Conservation (phyloP, 2,329 filamentous ascomycete species). For the Boeremia exigua region DNA sequence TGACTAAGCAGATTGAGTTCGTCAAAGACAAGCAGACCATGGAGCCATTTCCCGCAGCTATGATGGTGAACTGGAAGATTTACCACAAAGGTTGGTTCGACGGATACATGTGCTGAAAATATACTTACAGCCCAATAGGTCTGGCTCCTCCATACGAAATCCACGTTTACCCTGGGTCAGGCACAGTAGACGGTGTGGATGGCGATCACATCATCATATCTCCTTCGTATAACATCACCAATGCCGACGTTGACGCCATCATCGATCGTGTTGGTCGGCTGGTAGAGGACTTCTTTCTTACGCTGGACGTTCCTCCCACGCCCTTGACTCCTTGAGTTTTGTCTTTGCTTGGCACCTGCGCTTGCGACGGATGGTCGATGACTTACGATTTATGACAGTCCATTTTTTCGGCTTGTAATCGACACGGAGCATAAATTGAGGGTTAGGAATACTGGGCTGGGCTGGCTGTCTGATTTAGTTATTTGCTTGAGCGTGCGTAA, state of each 20-base stretch:
- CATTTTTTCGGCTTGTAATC: background rate
- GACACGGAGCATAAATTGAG: background rate
- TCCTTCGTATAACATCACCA: conserved; percentile 70
- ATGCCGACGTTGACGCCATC: conserved; percentile 62
- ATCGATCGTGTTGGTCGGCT: conserved; percentile 60
- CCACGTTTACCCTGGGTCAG: conserved; percentile 68
- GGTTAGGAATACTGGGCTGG: background rate
- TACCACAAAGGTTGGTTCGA: conserved; percentile 56
- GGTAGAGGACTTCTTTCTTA: conserved; percentile 56
- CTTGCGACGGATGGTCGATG: background rate
- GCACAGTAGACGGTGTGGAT: conserved; percentile 62
- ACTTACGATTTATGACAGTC: background rate
- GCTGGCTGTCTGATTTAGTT: conserved; percentile 14
- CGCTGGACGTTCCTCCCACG: background rate
- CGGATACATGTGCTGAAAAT: too few species aligned
- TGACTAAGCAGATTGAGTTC: conserved; percentile 60
- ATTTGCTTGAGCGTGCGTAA: background rate
- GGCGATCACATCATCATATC: conserved; percentile 75
- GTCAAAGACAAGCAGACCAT: conserved; percentile 62
- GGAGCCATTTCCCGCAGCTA: conserved; percentile 57
- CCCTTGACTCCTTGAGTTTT: background rate
- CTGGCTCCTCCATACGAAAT: conserved; percentile 57
- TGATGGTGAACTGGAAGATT: conserved; percentile 56
- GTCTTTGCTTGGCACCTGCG: too few species aligned
- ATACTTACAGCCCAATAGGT: conserved; percentile 36